These are phyloP conservation scores for Phyllostachys edulis DNA, from an alignment of 176 grass and related monocot species.

Conservation along the genomic window DNA sequence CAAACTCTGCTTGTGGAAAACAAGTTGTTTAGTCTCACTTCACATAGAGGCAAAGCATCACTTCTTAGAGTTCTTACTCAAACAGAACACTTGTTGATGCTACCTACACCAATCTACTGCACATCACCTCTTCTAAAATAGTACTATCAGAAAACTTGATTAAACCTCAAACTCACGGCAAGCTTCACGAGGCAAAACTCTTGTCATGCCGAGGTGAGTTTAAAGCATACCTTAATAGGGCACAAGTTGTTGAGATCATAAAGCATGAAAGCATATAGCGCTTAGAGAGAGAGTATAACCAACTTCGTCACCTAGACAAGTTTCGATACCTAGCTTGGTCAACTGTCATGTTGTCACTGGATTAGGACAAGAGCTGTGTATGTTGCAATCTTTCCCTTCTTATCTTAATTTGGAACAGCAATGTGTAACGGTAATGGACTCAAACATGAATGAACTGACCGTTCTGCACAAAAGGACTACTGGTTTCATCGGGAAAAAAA, in stretches of 20 bases:
- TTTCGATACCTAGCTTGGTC: neutral
- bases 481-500: neutral
- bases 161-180: neutral
- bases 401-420: neutral
- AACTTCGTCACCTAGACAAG: neutral
- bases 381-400: neutral
- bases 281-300: neutral
- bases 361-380: neutral
- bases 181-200: neutral
- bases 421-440: neutral
- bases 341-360: neutral
- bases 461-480: neutral
- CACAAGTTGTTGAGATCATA: neutral
- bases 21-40: too few species aligned
- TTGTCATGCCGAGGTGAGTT: neutral
- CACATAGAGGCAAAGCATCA: too few species aligned
- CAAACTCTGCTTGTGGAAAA: neutral
- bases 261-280: neutral
- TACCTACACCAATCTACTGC: too few species aligned
- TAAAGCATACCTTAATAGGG: neutral
- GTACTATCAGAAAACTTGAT: neutral
- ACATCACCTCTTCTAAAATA: too few species aligned
- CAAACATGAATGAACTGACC: neutral
- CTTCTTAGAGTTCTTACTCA: too few species aligned
- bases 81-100: too few species aligned